Percentiles rank a stretch among this genome's conserved stretches.
Evolutionary conservation across 108 stramenopile genomes (phyloP).

Genomic region (Skeletonema menzelii): DNA sequence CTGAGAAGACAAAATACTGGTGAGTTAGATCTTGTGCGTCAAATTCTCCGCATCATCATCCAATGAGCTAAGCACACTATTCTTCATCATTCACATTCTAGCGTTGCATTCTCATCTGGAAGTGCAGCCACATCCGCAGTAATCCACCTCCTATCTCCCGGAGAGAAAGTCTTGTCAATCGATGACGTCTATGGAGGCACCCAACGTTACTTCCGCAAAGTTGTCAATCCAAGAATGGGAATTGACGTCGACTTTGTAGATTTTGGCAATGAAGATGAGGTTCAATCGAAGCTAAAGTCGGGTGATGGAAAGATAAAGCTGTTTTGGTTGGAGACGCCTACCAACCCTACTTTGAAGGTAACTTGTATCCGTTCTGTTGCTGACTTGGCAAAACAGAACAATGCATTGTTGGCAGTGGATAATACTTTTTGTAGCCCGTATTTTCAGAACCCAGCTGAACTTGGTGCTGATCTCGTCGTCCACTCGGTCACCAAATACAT

Average conservation of each 20-base stretch:
- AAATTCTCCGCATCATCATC: not conserved
- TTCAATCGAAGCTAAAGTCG: slow-evolving; percentile 25
- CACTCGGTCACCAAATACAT: slow-evolving; percentile 87
- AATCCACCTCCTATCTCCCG: slow-evolving; percentile 64
- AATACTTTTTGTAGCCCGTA: slow-evolving; percentile 93
- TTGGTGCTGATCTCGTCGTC: slow-evolving; percentile 78
- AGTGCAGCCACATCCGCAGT: slow-evolving; percentile 89
- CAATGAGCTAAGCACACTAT: not conserved
- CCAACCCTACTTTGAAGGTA: slow-evolving; percentile 88
- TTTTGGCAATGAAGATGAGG: slow-evolving; percentile 21
- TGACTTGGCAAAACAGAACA: slow-evolving; percentile 45
- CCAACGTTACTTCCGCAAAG: slow-evolving; percentile 65
- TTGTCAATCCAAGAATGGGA: slow-evolving; percentile 53
- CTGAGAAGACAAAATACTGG: slow-evolving; percentile 67
- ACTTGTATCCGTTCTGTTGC: slow-evolving; percentile 74
- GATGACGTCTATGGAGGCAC: slow-evolving; percentile 92
- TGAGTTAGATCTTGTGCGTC: not conserved
- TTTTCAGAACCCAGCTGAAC: slow-evolving; percentile 86
- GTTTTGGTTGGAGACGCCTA: slow-evolving; percentile 92
- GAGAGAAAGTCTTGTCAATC: slow-evolving; percentile 72
- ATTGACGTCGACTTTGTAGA: slow-evolving; percentile 54
- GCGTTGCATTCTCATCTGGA: slow-evolving; percentile 83
- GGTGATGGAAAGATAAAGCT: slow-evolving; percentile 53
- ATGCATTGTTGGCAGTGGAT: slow-evolving; percentile 83
- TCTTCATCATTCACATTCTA: slow-evolving; percentile 1